phyloP scores from a whole-genome alignment of 164 flowering plant genomes.

The Buxus sempervirens region DNA sequence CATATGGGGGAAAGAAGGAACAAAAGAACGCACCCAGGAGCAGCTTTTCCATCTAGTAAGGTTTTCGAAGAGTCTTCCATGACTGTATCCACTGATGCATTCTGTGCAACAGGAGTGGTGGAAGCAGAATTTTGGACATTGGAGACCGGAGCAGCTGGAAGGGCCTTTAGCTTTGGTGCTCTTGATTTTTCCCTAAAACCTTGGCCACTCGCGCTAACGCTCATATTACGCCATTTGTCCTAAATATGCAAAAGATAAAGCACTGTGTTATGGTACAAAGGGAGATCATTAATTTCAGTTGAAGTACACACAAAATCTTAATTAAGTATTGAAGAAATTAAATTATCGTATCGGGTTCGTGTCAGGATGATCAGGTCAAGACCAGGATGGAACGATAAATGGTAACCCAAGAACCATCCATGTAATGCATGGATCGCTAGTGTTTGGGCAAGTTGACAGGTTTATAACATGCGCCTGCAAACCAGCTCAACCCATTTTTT shows the following conservation, averaged over 20 bases:
- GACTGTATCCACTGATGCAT: constrained; percentile 22
- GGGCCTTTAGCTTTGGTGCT: constrained; percentile 38
- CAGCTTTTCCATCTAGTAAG: constrained; percentile 34
- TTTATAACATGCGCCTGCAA: no score
- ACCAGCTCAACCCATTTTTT: no score
- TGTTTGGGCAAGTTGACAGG: no score
- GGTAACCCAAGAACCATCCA: no score
- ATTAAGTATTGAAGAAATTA: no score
- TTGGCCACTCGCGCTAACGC: constrained; percentile 54
- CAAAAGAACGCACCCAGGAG: constrained; percentile 26
- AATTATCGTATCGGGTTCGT: no score
- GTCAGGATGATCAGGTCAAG: no score
- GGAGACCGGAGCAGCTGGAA: constrained; percentile 29
- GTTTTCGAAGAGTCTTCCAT: constrained; percentile 34
- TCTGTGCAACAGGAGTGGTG: constrained; percentile 24
- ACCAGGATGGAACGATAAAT: no score
- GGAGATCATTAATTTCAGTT: no score
- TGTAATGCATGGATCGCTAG: no score
- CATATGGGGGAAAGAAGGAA: neutral
- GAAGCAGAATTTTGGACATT: constrained; percentile 19
- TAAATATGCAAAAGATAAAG: constrained; percentile 13
- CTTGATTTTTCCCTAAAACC: constrained; percentile 59
- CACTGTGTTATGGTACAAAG: no score
- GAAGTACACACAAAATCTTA: no score
- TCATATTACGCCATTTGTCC: constrained; percentile 88